A percentile compares a stretch with the other conserved stretches of the same genome.
Conservation (phyloP, 331 rosid genomes). For the Malus hybrid region DNA sequence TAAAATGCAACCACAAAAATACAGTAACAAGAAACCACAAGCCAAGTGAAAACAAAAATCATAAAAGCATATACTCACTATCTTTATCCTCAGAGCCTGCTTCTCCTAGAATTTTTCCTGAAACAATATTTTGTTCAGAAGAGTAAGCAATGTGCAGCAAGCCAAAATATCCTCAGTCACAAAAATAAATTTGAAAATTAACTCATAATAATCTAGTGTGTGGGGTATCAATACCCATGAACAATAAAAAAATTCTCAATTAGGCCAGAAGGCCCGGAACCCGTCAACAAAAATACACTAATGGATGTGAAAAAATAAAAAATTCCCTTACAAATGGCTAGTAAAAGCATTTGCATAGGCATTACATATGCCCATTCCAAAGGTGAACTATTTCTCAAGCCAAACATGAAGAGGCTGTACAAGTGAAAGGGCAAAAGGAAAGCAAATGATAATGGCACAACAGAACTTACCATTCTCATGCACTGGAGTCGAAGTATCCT, state of each 20-base stretch:
- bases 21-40: not conserved
- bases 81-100: conserved; percentile 13
- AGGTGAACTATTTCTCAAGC: not conserved
- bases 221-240: not conserved
- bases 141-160: conserved; percentile 1
- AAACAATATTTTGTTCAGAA: not conserved
- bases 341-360: not conserved
- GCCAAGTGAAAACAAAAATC: not conserved
- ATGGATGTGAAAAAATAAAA: not conserved
- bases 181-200: not conserved
- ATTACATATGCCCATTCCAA: not conserved
- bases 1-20: not conserved
- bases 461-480: conserved; percentile 56
- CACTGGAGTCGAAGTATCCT: conserved; percentile 32
- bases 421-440: not conserved
- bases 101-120: conserved; percentile 25
- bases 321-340: not conserved
- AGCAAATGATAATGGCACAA: not conserved
- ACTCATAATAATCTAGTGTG: not conserved
- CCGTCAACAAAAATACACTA: not conserved
- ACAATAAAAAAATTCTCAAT: not conserved
- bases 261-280: not conserved
- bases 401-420: not conserved
- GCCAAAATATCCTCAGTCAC: not conserved
- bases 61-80: conserved; percentile 14